phyloP scores from a whole-genome alignment of 1,284 basidiomycete genomes.

The Chiua sp. region DNA sequence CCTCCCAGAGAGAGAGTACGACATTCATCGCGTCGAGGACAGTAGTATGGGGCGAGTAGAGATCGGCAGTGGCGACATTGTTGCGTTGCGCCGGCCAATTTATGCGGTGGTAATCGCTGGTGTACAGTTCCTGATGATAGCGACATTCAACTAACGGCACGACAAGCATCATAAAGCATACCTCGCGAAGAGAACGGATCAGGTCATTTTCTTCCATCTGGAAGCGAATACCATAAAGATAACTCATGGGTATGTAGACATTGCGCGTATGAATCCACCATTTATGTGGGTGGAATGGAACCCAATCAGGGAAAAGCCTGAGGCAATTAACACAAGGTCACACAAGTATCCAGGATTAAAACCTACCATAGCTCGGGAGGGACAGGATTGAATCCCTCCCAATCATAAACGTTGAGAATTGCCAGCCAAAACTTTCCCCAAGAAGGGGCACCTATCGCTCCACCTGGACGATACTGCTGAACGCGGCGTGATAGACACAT shows the following conservation, averaged over 20 bases:
- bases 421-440: slow-evolving; percentile 99
- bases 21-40: slow-evolving; percentile 76
- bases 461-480: slow-evolving; percentile 67
- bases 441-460: slow-evolving; percentile 81
- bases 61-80: slow-evolving; percentile 79
- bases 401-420: slow-evolving; percentile 92
- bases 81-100: slow-evolving; percentile 92
- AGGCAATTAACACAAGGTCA: slow-evolving; percentile 2
- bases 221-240: slow-evolving; percentile 85
- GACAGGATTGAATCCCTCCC: slow-evolving; percentile 94
- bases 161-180: slow-evolving; percentile 32
- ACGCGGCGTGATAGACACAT: not conserved
- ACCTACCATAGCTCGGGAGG: slow-evolving; percentile 92
- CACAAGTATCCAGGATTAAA: not conserved
- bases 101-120: slow-evolving; percentile 84
- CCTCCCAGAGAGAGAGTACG: slow-evolving; percentile 76
- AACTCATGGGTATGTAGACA: slow-evolving; percentile 92
- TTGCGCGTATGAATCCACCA: slow-evolving; percentile 99
- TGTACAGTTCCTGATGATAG: slow-evolving; percentile 80
- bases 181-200: slow-evolving; percentile 81
- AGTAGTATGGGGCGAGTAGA: slow-evolving; percentile 85
- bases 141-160: slow-evolving; percentile 4
- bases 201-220: slow-evolving; percentile 83
- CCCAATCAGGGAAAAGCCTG: slow-evolving; percentile 89
- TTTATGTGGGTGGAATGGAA: slow-evolving; percentile 91